Percentiles rank a stretch among this genome's conserved stretches.
phyloP scores from a whole-genome alignment of 2,329 filamentous ascomycete species.

The Xylaria digitata region DNA sequence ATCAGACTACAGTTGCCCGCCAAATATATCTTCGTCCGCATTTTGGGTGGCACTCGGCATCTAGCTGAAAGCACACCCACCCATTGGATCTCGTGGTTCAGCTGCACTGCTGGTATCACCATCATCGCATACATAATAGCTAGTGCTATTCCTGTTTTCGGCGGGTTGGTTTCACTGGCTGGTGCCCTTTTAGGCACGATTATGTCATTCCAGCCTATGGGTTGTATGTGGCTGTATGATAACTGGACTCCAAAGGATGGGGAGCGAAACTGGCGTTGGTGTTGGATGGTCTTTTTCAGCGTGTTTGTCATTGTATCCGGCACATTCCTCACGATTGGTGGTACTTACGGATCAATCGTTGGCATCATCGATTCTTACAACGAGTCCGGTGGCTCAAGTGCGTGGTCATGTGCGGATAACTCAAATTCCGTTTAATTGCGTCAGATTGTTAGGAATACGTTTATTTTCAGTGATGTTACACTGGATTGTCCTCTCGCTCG shows the following conservation, averaged over 20 bases:
- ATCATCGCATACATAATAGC: slow-evolving; percentile 48
- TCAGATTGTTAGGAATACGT: no score
- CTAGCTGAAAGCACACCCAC: slow-evolving; percentile 43
- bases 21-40: slow-evolving; percentile 50
- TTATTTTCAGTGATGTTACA: no score
- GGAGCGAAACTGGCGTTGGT: slow-evolving; percentile 36
- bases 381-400: slow-evolving; percentile 50
- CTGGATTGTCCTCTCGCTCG: no score
- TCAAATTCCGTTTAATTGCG: slow-evolving; percentile 55
- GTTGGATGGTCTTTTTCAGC: slow-evolving; percentile 41
- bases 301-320: slow-evolving; percentile 53
- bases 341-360: slow-evolving; percentile 58
- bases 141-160: slow-evolving; percentile 48
- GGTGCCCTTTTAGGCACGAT: slow-evolving; percentile 48
- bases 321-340: slow-evolving; percentile 57
- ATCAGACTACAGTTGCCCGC: slow-evolving; percentile 31
- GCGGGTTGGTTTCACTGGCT: slow-evolving; percentile 46
- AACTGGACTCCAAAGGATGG: slow-evolving; percentile 50
- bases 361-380: slow-evolving; percentile 54
- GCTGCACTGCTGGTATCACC: slow-evolving; percentile 44
- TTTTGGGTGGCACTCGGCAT: slow-evolving; percentile 48
- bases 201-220: slow-evolving; percentile 49
- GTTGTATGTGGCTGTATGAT: slow-evolving; percentile 58
- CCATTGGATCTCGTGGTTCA: slow-evolving; percentile 50
- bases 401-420: slow-evolving; percentile 59